Evolutionary conservation across 2,329 filamentous ascomycete genomes (phyloP), one percentile per base, ranked within the genome.

Genomic region (Kalmusia sp.): DNA sequence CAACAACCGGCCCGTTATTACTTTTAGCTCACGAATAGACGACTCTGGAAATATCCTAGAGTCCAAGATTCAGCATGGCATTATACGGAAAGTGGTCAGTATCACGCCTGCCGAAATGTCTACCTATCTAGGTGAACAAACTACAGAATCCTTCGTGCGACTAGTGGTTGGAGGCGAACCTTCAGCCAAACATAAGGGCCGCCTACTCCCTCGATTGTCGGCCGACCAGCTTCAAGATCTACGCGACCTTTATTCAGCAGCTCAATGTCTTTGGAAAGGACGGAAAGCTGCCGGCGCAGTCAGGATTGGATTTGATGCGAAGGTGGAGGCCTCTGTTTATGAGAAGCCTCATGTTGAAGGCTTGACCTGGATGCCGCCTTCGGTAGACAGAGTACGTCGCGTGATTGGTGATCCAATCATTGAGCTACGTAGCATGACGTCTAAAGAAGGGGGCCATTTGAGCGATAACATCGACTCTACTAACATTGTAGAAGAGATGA

Each of bases 21-120:
- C 86, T 0, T 84, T 87, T 64, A 87, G 84, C 62, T 82, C 82
- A 6, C 80, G 80, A 52, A 65, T 88, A 34, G 77, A 84, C 55
- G 58, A 67, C 1, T 60, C 77, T 17, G 86, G 84, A 8, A 73
- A 81, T 4, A 76, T 84, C 3, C 61, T 86, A 2, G 84, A 87
- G 27, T 79, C 75, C 6, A 79, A 82, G 38, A 76, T 88, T 17
- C 73, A 73, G 28, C 77, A 82, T 27, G 85, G 85, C 1, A 79
- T 73, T 8, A 71, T 85, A 17, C 77, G 77, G 5, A 86, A 87
- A 41, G 80, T 87, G 1, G 69, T 83, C 15, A 77, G 75, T 22
- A 60, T 87, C 12, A 84, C 82, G 1, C 80, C 80, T 17, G 67
- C 73, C 6, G 62, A 72, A 14, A n/a, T 75, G 8, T 51, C 63